Evolutionary conservation across 345 rosid species (phyloP), one percentile per base, ranked within the genome.

Genomic region (Firmiana major): DNA sequence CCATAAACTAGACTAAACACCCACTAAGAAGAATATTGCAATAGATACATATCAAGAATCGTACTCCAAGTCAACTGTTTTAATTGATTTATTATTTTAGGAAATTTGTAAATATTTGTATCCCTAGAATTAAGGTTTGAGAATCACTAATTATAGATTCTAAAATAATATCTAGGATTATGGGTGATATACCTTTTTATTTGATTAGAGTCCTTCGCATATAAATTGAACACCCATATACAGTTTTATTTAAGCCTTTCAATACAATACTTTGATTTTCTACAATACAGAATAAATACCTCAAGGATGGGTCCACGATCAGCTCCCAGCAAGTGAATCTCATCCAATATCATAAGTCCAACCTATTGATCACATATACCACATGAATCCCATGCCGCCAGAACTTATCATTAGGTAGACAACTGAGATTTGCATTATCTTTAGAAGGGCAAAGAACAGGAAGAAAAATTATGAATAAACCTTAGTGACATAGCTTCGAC

Each of bases 221-320:
- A n/a, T n/a, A n/a, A n/a, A n/a, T n/a, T n/a, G n/a, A n/a, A n/a
- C n/a, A n/a, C n/a, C n/a, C n/a, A n/a, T n/a, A n/a, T n/a, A n/a
- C n/a, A n/a, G n/a, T n/a, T n/a, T n/a, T n/a, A n/a, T n/a, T n/a
- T n/a, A n/a, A n/a, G n/a, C n/a, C n/a, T n/a, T n/a, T n/a, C n/a
- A n/a, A n/a, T n/a, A n/a, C n/a, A n/a, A n/a, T n/a, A n/a, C n/a
- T n/a, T n/a, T n/a, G n/a, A n/a, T n/a, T n/a, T n/a, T n/a, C n/a
- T n/a, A n/a, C n/a, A n/a, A n/a, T n/a, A 71, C 38, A 48, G 81
- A 63, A 77, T 53, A 84, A 75, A 70, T 86, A 95, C 99, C 99
- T 95, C 99, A 82, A 95, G 97, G 67, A 95, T 93, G 79, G 99
- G 99, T 71, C 99, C 99, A 81, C 99, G 92, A 81, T 95, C 99